Conservation (phyloP, 106 monocot genomes). For the Allium cepa region DNA sequence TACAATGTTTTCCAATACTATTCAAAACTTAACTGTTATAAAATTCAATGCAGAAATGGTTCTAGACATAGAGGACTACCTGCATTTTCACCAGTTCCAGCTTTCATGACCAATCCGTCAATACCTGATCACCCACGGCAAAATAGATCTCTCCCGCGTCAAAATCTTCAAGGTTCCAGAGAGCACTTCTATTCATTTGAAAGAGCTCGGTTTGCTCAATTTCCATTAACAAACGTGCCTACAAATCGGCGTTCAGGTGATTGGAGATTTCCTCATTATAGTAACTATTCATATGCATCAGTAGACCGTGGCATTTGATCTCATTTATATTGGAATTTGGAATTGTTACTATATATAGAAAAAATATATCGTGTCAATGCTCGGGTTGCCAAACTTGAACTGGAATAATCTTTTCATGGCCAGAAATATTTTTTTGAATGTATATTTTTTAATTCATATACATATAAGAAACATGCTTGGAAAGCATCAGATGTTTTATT, state of each 20-base stretch:
- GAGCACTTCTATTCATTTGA: constrained; percentile 42
- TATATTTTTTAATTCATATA: too few relatives aligned
- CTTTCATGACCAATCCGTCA: constrained; percentile 20
- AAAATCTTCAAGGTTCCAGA: constrained; percentile 21
- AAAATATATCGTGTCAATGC: too few relatives aligned
- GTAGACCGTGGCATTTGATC: neutral
- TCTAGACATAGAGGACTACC: constrained; percentile 28
- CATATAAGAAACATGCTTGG: too few relatives aligned
- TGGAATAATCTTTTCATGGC: too few relatives aligned
- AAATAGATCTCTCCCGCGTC: constrained; percentile 8
- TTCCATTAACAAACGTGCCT: constrained; percentile 20
- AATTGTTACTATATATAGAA: too few relatives aligned
- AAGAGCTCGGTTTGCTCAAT: constrained; percentile 35
- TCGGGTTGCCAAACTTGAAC: too few relatives aligned
- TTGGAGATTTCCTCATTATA: constrained; percentile 21
- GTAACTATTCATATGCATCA: constrained; percentile 16
- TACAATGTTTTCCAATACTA: neutral
- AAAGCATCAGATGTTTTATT: too few relatives aligned
- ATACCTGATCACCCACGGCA: constrained; percentile 12
- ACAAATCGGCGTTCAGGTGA: constrained; percentile 25
- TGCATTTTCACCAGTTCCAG: constrained; percentile 29
- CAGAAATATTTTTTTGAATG: too few relatives aligned
- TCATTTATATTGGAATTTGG: too few relatives aligned
- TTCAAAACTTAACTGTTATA: neutral
- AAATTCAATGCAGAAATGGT: constrained; percentile 19